Evolutionary conservation across 768 basidiomycete species (phyloP).

Genomic region (Mycena olivaceomarginata): DNA sequence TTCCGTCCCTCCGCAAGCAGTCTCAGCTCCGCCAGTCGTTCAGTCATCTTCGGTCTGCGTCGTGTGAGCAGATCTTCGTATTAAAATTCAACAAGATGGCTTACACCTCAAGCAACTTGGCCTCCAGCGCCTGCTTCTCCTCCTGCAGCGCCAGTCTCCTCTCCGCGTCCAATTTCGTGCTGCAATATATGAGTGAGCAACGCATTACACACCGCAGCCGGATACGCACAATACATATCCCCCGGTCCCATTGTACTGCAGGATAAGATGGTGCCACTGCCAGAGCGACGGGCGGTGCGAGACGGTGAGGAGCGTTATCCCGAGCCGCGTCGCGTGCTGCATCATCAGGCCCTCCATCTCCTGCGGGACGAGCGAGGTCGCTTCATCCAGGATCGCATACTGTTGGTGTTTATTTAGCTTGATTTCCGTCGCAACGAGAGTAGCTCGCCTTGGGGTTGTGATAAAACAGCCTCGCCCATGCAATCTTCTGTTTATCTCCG

Average conservation of each 20-base stretch:
- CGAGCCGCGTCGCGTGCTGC: constrained; percentile 90
- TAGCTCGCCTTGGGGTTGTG: constrained; percentile 87
- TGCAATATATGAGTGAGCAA: constrained; percentile 52
- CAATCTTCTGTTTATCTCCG: constrained; percentile 97
- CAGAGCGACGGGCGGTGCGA: constrained; percentile 96
- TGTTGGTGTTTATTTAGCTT: constrained; percentile 51
- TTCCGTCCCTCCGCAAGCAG: constrained; percentile 50
- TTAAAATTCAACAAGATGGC: constrained; percentile 53
- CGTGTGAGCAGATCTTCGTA: constrained; percentile 24
- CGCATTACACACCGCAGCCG: neutral
- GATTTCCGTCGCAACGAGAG: constrained; percentile 16
- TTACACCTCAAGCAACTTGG: constrained; percentile 91
- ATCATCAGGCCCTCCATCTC: constrained; percentile 97
- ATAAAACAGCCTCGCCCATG: constrained; percentile 98
- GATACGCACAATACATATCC: constrained; percentile 93
- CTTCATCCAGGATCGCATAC: constrained; percentile 98
- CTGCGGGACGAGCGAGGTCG: constrained; percentile 94
- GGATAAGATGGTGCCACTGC: constrained; percentile 92
- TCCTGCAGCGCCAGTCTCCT: constrained; percentile 93
- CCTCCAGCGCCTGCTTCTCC: constrained; percentile 93
- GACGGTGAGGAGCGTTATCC: constrained; percentile 95
- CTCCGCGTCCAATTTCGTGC: constrained; percentile 93
- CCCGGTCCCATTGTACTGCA: constrained; percentile 96
- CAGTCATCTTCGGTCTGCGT: constrained; percentile 87
- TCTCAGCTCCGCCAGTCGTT: constrained; percentile 81